Evolutionary conservation across 345 rosid genomes (phyloP).

Genomic region (Diplotaxis tenuifolia): DNA sequence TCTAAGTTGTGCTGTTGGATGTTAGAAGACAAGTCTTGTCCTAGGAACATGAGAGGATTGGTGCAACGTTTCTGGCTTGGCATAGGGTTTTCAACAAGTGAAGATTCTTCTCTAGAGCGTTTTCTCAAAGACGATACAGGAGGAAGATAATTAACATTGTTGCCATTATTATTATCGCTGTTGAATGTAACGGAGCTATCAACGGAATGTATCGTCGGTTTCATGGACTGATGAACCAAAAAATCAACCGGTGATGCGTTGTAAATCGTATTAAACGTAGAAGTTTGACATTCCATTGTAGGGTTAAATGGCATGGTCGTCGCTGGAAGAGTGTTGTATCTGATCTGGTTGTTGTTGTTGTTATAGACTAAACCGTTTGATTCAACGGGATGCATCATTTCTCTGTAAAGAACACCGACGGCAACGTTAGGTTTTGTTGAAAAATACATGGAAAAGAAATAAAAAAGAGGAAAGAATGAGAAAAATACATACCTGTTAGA

Average conservation of each 20-base stretch:
- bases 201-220: constrained; percentile 52
- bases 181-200: constrained; percentile 59
- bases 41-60: constrained; percentile 53
- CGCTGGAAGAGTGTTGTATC: constrained; percentile 45
- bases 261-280: constrained; percentile 24
- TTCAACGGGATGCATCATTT: constrained; percentile 52
- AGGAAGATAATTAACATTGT: constrained; percentile 27
- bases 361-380: constrained; percentile 40
- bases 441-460: neutral
- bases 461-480: neutral
- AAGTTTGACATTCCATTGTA: constrained; percentile 22
- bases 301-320: constrained; percentile 12
- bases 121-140: constrained; percentile 49
- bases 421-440: neutral
- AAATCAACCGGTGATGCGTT: constrained; percentile 39
- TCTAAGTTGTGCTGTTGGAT: constrained; percentile 64
- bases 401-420: constrained; percentile 39
- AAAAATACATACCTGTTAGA: constrained; percentile 5
- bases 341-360: constrained; percentile 43
- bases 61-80: constrained; percentile 28
- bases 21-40: constrained; percentile 60
- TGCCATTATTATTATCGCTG: constrained; percentile 28
- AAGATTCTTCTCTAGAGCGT: constrained; percentile 60
- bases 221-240: constrained; percentile 36
- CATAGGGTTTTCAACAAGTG: constrained; percentile 26